Conservation (phyloP, 345 rosid species). For the Iberis pinnata region DNA sequence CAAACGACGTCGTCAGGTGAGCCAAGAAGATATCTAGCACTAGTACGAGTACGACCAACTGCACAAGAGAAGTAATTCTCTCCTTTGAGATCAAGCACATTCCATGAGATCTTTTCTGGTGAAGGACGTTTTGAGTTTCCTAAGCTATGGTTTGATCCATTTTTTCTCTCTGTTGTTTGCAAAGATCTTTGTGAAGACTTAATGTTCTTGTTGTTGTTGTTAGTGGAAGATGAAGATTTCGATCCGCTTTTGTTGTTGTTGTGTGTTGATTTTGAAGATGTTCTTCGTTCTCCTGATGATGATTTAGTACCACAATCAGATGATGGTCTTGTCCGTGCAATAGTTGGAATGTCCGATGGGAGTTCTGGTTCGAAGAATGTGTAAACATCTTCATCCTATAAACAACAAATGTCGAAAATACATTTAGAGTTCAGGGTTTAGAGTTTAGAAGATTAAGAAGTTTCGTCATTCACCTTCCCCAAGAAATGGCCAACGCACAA, state of each 20-base stretch:
- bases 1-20: conserved; percentile 80
- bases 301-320: conserved; percentile 52
- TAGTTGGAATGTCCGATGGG: conserved; percentile 51
- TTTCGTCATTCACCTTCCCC: conserved; percentile 54
- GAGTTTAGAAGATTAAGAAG: no score
- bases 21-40: conserved; percentile 61
- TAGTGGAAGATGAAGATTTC: conserved; percentile 49
- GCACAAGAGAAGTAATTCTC: conserved; percentile 96
- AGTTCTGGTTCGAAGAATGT: conserved; percentile 96
- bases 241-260: conserved; percentile 55
- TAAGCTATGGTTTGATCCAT: conserved; percentile 32
- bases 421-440: no score
- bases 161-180: conserved; percentile 42
- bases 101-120: conserved; percentile 81
- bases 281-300: conserved; percentile 48
- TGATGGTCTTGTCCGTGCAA: conserved; percentile 48
- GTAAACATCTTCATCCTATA: conserved; percentile 96
- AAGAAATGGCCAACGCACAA: conserved; percentile 94
- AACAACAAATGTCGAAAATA: no score
- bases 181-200: conserved; percentile 52
- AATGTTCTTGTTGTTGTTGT: conserved; percentile 29
- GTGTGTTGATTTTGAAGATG: conserved; percentile 45
- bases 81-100: conserved; percentile 94
- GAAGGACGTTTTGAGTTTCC: conserved; percentile 49
- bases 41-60: conserved; percentile 76